Evolutionary conservation across 805 yeast genomes (phyloP), one percentile per base, ranked within the genome.

Genomic region (Zygoascus tannicola): DNA sequence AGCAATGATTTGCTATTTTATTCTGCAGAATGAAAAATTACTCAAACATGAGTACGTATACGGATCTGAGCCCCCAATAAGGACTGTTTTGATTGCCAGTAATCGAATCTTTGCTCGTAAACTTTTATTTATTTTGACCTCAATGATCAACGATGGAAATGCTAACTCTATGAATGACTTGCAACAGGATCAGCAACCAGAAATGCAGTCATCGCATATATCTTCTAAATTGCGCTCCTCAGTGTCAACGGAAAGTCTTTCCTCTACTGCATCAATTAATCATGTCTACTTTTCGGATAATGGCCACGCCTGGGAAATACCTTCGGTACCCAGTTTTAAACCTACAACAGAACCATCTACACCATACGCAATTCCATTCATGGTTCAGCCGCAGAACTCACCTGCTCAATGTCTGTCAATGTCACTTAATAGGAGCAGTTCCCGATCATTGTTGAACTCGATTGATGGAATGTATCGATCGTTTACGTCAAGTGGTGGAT

Each of bases 361-460:
- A 35, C 40, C 50, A n/a, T 43, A 53, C 16, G 52, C 49, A n/a
- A 46, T 53, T 35, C 55, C 56, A 2, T 56, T 52, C 40, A 56
- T 53, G 10, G 42, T 53, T 5, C 40, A 54, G 5, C 54, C 56
- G 16, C 32, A 45, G 5, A 44, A 46, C 32, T 53, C 56, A 5
- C 47, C 51, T 2, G 37, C 48, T 3, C 33, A 22, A 3, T 52
- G 56, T 10, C 41, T 53, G 8, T 50, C 55, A 15, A 41, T 44
- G 4, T 52, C 56, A 3, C 42, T 50, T 3, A 32, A 40, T 22
- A 43, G 36, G 14, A 38, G 47, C 0, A 8, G 22, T 21, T 18
- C 43, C 14, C 32, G 32, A 20, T 22, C 43, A 19, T 26, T 32
- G 16, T 18, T 20, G 30, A 16, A 39, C 7, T 44, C 48, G 5